Evolutionary conservation across 192 early-diverging fungal species (phyloP).

Genomic region (Coemansia sp.): DNA sequence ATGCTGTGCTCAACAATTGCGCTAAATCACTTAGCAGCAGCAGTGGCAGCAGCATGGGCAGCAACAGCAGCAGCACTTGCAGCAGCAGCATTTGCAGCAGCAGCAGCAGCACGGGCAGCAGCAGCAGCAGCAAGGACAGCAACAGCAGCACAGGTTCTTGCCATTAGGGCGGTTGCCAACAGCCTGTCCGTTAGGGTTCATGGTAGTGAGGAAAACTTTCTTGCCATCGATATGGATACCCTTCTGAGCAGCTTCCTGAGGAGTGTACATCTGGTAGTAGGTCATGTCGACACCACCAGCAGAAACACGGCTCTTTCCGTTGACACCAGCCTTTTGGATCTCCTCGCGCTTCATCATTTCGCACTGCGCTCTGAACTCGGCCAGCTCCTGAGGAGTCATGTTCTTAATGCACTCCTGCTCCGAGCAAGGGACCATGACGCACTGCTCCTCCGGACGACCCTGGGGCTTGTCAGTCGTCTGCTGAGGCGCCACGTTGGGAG

Average conservation of each 20-base stretch:
- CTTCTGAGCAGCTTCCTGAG: conserved; percentile 15
- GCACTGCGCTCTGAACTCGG: conserved; percentile 39
- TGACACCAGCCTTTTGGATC: conserved; percentile 16
- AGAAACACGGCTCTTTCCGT: conserved; percentile 40
- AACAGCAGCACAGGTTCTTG: conserved; percentile 49
- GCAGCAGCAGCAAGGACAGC: conserved; percentile 31
- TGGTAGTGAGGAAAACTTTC: conserved; percentile 8
- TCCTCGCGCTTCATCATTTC: conserved; percentile 26
- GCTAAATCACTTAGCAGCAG: conserved; percentile 21
- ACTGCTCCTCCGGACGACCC: conserved; percentile 9
- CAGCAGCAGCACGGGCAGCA: conserved; percentile 32
- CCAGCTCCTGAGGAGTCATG: conserved; percentile 42
- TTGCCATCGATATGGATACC: conserved; percentile 11
- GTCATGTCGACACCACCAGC: conserved; percentile 17
- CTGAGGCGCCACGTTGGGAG: conserved; percentile 21
- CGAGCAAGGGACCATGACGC: conserved; percentile 39
- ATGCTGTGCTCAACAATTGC: background rate
- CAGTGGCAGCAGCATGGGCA: conserved; percentile 30
- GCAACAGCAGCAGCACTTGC: conserved; percentile 25
- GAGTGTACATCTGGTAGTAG: conserved; percentile 36
- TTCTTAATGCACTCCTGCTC: conserved; percentile 39
- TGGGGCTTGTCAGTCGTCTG: conserved; percentile 2
- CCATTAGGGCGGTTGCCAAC: conserved; percentile 38
- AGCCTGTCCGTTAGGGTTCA: conserved; percentile 9
- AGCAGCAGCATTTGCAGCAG: conserved; percentile 26